These are phyloP conservation scores for Cladophialophora immunda DNA, from an alignment of 2,329 filamentous ascomycete genomes.

Conservation along the genomic window DNA sequence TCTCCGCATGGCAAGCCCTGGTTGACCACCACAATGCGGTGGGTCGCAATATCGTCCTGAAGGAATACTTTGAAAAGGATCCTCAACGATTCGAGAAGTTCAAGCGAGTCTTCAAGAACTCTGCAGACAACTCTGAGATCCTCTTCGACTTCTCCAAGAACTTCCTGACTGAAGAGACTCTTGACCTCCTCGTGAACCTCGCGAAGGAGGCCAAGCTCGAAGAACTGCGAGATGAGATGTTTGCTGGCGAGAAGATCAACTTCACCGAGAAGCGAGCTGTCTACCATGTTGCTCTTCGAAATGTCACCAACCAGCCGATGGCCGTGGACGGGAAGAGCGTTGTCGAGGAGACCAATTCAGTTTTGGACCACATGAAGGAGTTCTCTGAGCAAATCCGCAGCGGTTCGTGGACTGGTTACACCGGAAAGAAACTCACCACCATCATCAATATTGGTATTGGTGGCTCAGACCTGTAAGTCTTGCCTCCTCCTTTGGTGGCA, in stretches of 20 bases:
- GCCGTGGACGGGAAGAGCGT: constrained; percentile 91
- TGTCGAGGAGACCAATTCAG: constrained; percentile 88
- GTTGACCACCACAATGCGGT: constrained; percentile 87
- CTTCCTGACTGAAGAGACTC: constrained; percentile 91
- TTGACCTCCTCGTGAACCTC: constrained; percentile 84
- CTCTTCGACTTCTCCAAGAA: constrained; percentile 99
- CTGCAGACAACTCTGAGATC: constrained; percentile 81
- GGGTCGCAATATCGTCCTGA: constrained; percentile 89
- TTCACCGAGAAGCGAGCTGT: constrained; percentile 97
- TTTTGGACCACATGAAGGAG: constrained; percentile 97
- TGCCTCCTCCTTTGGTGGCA: not conserved
- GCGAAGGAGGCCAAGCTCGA: constrained; percentile 91
- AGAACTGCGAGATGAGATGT: constrained; percentile 96
- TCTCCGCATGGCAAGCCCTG: constrained; percentile 87
- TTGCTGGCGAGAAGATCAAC: constrained; percentile 98
- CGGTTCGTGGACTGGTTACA: constrained; percentile 96
- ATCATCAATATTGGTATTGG: constrained; percentile 98
- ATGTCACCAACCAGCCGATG: constrained; percentile 81
- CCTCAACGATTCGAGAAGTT: constrained; percentile 89
- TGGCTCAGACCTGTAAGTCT: constrained; percentile 91
- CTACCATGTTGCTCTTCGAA: constrained; percentile 93
- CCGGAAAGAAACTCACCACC: constrained; percentile 95
- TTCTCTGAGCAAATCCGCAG: constrained; percentile 95
- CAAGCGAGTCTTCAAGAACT: constrained; percentile 81
- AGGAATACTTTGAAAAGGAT: constrained; percentile 90